Base-by-base conservation (phyloP, 805 yeast species). In the Vanderwaltozyma tropicalis region DNA sequence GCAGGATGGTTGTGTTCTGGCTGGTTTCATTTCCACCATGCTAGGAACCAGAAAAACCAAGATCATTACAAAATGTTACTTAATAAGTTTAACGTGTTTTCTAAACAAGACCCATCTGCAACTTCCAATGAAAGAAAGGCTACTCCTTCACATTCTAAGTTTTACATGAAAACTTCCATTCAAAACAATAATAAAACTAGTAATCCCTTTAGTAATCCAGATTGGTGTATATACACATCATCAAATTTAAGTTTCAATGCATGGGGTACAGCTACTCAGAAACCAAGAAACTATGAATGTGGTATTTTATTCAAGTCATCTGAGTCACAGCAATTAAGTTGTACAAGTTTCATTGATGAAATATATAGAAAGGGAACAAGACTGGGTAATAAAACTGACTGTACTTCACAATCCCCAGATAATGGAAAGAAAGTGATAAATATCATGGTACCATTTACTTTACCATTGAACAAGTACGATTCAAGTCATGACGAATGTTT, bases 201-300 rank as follows among this genome's bases (percentile, higher is more conserved):
- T 4, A 28, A 26, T 27, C 35, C 40, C 3, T 48, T 52, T 25
- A 28, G 36, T 4, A 30, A 40, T 2, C 52, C 81, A 5, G 69
- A 72, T 35, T 85, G 94, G 94, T 69, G 78, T 15, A 54, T 81
- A 5, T 64, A 81, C 52, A 81, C 92, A 0, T 78, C 87, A 34
- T 81, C 85, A 24, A 85, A 85, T 50, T 50, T 83, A 29, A 78
- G 88, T 24, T 73, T 73, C 38, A 80, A 75, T 42, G 95, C 94
- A 1, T 85, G 95, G 95, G 95, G 95, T 0, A 59, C 52, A 5
- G 61, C 63, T 13, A 47, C 53, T 28, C 22, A 44, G 12, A 33
- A 43, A 12, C 63, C 67, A n/a, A 48, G 55, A 10, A 52, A 74
- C 66, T 77, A 63, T 53, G 84, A 78, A 49, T 67, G 68, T 1